phyloP scores from a whole-genome alignment of 2,329 filamentous ascomycete species.

The Pseudopyricularia cyperi region DNA sequence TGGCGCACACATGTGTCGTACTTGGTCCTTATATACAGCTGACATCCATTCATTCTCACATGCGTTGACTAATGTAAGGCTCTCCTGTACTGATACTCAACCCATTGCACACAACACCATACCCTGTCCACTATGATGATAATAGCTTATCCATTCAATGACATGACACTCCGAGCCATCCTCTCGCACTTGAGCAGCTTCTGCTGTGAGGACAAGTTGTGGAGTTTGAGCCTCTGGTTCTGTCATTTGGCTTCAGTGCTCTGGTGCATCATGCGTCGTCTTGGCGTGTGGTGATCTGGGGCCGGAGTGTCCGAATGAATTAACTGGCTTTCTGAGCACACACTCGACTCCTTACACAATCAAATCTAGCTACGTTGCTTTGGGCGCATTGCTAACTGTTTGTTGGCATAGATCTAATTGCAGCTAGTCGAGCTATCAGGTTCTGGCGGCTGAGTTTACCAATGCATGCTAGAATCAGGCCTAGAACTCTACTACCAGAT shows the following conservation, averaged over 20 bases:
- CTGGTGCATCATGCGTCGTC: slow-evolving; percentile 39
- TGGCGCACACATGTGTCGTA: neutral
- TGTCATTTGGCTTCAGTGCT: slow-evolving; percentile 51
- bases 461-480: neutral
- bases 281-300: slow-evolving; percentile 23
- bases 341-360: neutral
- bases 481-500: no score
- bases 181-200: slow-evolving; percentile 55
- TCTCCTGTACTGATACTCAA: neutral
- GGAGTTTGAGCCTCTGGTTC: slow-evolving; percentile 43
- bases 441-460: neutral
- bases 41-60: neutral
- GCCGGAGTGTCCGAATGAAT: slow-evolving; percentile 22
- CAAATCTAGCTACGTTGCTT: neutral
- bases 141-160: slow-evolving; percentile 68
- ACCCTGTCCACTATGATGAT: slow-evolving; percentile 33
- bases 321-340: slow-evolving; percentile 22
- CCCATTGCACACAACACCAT: neutral
- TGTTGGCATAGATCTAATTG: neutral
- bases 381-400: neutral
- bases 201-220: slow-evolving; percentile 57
- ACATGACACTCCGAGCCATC: slow-evolving; percentile 55
- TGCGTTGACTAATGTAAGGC: neutral
- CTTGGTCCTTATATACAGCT: neutral
- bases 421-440: neutral